Evolutionary conservation across 192 early-diverging fungal genomes (phyloP).

Genomic region (Lunasporangiospora selenospora): DNA sequence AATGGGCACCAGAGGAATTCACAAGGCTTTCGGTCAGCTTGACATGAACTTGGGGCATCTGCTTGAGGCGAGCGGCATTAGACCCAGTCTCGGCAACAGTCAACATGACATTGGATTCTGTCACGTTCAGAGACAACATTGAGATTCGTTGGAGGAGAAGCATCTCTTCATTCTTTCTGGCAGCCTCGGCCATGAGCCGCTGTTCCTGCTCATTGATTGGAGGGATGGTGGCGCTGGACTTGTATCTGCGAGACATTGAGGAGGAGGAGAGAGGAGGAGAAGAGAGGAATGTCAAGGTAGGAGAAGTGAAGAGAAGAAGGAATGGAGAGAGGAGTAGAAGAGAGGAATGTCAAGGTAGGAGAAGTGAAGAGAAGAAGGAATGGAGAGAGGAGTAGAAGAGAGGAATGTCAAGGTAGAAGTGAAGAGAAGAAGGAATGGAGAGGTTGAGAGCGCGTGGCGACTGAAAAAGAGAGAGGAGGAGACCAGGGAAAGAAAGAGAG

Average conservation of each 20-base stretch:
- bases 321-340: constrained; percentile 8
- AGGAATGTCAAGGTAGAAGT: constrained; percentile 12
- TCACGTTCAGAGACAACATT: too few species aligned
- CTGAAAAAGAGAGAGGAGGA: too few species aligned
- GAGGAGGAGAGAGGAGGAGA: constrained; percentile 3
- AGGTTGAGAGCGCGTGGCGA: too few species aligned
- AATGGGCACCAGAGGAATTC: too few species aligned
- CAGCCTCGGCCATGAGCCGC: not conserved
- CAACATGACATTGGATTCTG: too few species aligned
- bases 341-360: constrained; percentile 3
- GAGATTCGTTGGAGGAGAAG: too few species aligned
- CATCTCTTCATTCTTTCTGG: constrained; percentile 11
- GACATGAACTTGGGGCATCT: too few species aligned
- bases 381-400: constrained; percentile 7
- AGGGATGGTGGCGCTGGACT: not conserved
- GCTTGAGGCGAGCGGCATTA: too few species aligned
- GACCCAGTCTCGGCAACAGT: too few species aligned
- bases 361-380: too few species aligned
- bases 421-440: constrained; percentile 1
- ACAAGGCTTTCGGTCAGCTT: too few species aligned
- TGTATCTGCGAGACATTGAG: not conserved
- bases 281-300: constrained; percentile 6
- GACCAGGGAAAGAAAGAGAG: not conserved
- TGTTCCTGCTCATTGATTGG: not conserved
- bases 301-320: too few species aligned